Conservation (phyloP, 257 asterid genomes). For the Solanum clarkiae region DNA sequence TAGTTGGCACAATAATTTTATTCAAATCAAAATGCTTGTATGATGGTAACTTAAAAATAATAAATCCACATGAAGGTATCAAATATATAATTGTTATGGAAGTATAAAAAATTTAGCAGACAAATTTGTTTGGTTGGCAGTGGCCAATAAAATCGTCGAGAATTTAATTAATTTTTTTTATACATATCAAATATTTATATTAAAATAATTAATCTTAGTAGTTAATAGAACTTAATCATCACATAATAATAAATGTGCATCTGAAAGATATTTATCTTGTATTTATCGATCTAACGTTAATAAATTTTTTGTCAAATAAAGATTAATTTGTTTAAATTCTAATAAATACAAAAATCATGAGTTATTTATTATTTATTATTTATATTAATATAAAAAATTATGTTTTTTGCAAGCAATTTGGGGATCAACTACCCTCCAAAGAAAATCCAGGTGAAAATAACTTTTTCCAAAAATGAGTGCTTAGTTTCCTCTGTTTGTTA, state of each 20-base stretch:
- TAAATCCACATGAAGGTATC: neutral
- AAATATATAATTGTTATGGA: neutral
- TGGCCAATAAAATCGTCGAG: too few relatives aligned
- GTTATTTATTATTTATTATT: neutral
- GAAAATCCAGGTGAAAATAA: too few relatives aligned
- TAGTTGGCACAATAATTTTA: neutral
- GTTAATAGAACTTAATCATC: neutral
- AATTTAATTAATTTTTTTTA: too few relatives aligned
- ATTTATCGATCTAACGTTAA: too few relatives aligned
- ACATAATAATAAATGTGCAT: neutral
- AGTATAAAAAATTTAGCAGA: neutral
- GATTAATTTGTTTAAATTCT: neutral
- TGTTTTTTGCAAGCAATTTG: too few relatives aligned
- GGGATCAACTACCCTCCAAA: too few relatives aligned
- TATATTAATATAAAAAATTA: neutral
- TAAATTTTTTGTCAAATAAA: neutral
- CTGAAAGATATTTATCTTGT: too few relatives aligned
- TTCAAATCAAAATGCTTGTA: neutral
- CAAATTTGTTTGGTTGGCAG: too few relatives aligned
- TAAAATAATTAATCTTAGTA: neutral
- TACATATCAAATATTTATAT: neutral
- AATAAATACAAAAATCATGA: neutral
- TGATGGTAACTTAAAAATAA: neutral
- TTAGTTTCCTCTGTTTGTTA: neutral
- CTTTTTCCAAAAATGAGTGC: neutral